Base-by-base conservation (phyloP, 2,329 filamentous ascomycete species). In the Neopestalotiopsis sp. region DNA sequence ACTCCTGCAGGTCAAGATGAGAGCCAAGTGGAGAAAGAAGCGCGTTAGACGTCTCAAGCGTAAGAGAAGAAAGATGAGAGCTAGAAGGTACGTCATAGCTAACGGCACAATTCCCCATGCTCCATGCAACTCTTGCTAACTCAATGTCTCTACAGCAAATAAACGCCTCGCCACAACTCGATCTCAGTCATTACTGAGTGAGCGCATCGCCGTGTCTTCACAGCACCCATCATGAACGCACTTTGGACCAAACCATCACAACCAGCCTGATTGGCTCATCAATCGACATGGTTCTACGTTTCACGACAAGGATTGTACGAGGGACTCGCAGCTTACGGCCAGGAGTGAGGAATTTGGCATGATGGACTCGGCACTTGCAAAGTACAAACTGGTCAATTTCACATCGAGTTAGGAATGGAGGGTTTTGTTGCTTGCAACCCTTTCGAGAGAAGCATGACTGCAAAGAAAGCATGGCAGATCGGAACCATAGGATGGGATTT, bases 21-120 rank as follows among this genome's bases (percentile, higher is more conserved):
- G 95, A 95, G 94, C 94, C 83, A 98, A 98, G 90, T 98, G 95
- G 95, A 95, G 95, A 90, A 98, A 98, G 93, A 98, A 98, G 95
- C 90, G 95, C 84, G 94, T 97, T 87, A 90, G 95, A 82, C 91
- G 95, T 86, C 93, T 98, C 85, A 98, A 98, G 92, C 92, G 94
- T 85, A 98, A 98, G 94, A 94, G 95, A 89, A 95, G 95, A 94
- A 98, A 98, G 95, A 97, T 95, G 87, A 91, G 95, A 85, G 95
- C 95, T 81, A 88, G 95, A 88, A 94, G 91, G 95, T 98, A 89
- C 90, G 94, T 87, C 38, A 86, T 71, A 57, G 57, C 45, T 13
- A 9, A 32, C 13, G 13, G 45, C 56, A 45, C 17, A 53, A 10
- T 59, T 40, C 13, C 7, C 45, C 5, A 32, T 17, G 14, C 13